These are phyloP conservation scores for Boletus fagicola DNA, from an alignment of 768 basidiomycete species.

Conservation along the genomic window DNA sequence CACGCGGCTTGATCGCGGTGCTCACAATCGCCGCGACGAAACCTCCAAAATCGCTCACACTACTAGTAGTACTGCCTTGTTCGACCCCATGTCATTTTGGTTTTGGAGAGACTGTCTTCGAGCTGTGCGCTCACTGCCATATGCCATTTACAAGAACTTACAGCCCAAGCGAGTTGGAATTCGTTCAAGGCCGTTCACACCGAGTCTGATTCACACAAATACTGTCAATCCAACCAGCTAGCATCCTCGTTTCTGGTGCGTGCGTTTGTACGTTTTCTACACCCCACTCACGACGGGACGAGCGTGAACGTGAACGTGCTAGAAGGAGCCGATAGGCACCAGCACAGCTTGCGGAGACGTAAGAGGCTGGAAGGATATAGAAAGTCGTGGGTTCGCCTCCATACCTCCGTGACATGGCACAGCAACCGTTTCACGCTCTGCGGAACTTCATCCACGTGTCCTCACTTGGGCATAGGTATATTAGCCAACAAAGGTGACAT, in stretches of 20 bases:
- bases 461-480: slow-evolving; percentile 6
- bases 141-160: neutral
- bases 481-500: neutral
- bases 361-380: neutral
- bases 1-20: slow-evolving; percentile 9
- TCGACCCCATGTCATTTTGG: neutral
- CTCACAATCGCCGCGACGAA: neutral
- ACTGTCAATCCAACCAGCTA: neutral
- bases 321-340: neutral
- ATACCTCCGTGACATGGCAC: neutral
- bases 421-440: neutral
- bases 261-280: neutral
- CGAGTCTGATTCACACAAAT: neutral
- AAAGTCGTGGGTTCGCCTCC: slow-evolving; percentile 12
- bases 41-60: no score
- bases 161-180: neutral
- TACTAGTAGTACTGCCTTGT: neutral
- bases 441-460: neutral
- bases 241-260: neutral
- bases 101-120: neutral
- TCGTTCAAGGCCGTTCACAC: neutral
- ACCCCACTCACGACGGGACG: neutral
- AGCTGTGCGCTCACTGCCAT: neutral
- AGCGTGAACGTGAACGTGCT: neutral
- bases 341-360: neutral